phyloP scores from a whole-genome alignment of 257 asterid species.

The Lantana camara region DNA sequence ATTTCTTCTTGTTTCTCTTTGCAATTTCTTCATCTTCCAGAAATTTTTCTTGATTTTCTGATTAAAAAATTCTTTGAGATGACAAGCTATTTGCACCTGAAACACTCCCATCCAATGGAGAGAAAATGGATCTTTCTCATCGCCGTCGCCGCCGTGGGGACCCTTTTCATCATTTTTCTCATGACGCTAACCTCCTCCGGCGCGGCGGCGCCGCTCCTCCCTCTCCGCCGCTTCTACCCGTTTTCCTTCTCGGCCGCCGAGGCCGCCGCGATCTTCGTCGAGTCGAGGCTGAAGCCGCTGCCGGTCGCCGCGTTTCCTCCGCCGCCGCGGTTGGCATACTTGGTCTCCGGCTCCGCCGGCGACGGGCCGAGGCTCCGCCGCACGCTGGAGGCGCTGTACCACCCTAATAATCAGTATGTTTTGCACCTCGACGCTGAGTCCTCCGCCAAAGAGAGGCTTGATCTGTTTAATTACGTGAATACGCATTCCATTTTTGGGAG shows the following conservation, averaged over 20 bases:
- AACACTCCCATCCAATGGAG: slow-evolving; percentile 63
- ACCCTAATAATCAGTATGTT: slow-evolving; percentile 78
- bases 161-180: slow-evolving; percentile 60
- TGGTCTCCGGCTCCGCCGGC: slow-evolving; percentile 82
- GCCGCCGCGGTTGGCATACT: slow-evolving; percentile 74
- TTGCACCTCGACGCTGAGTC: slow-evolving; percentile 89
- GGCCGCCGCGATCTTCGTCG: slow-evolving; percentile 55
- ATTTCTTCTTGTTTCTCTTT: too few relatives aligned
- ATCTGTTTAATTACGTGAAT: slow-evolving; percentile 54
- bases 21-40: too few relatives aligned
- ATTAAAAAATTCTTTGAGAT: too few relatives aligned
- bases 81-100: slow-evolving; percentile 59
- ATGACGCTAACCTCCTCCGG: slow-evolving; percentile 69
- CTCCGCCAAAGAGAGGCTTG: slow-evolving; percentile 69
- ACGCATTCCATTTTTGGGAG: slow-evolving; percentile 38
- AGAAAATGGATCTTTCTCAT: slow-evolving; percentile 80
- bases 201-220: slow-evolving; percentile 71
- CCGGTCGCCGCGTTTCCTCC: slow-evolving; percentile 46
- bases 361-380: slow-evolving; percentile 75
- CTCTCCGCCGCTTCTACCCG: slow-evolving; percentile 55
- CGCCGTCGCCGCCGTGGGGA: slow-evolving; percentile 58
- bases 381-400: slow-evolving; percentile 72
- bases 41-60: too few relatives aligned
- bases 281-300: slow-evolving; percentile 66
- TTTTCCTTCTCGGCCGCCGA: slow-evolving; percentile 40